These are phyloP conservation scores for Paramecium biaurelia DNA, from an alignment of 73 alveolate species.

Conservation along the genomic window DNA sequence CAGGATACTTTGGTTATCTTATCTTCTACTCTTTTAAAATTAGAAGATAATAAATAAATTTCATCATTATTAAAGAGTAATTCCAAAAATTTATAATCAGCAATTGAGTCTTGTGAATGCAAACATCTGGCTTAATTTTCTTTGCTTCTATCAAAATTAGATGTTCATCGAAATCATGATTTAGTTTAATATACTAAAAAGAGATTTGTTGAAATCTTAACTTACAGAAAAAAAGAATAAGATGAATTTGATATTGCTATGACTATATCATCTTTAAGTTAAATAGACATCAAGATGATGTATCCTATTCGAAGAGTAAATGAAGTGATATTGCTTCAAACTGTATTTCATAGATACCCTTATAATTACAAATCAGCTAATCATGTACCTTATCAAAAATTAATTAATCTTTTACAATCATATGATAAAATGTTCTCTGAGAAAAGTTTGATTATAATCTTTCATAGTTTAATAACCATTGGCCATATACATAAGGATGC, in stretches of 20 bases:
- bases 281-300: not conserved
- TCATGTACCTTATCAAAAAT: constrained; percentile 23
- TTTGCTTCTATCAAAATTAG: not conserved
- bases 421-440: not conserved
- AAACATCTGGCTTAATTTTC: constrained; percentile 18
- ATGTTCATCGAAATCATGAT: not conserved
- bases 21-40: not conserved
- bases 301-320: not conserved
- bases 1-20: not conserved
- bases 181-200: not conserved
- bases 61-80: not conserved
- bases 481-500: not conserved
- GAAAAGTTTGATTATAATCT: not conserved
- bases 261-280: not conserved
- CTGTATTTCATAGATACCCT: not conserved
- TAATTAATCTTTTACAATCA: not conserved
- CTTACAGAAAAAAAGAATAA: not conserved
- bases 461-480: constrained; percentile 1
- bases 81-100: not conserved
- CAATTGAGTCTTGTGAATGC: not conserved
- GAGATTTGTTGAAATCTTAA: not conserved
- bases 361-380: not conserved
- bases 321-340: not conserved
- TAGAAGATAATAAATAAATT: not conserved
- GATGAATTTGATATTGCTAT: constrained; percentile 33